These are phyloP conservation scores for Planoprotostelium fungivorum DNA, from an alignment of 78 protist genomes.

Conservation along the genomic window DNA sequence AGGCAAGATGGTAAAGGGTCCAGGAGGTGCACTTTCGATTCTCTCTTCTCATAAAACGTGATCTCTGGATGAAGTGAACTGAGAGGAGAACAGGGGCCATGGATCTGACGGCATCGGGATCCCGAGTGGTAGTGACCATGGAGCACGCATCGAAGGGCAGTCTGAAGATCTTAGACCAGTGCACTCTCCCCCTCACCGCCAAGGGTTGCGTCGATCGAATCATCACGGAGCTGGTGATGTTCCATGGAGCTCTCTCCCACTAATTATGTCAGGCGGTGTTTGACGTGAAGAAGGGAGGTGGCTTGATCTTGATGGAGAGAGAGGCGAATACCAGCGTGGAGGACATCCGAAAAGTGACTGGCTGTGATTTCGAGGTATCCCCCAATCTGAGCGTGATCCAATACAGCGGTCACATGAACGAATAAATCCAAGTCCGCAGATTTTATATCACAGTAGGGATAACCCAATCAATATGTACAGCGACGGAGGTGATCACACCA, in stretches of 20 bases:
- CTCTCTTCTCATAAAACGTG: not conserved
- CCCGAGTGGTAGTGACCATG: slow-evolving; percentile 92
- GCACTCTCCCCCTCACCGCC: slow-evolving; percentile 93
- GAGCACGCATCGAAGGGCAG: slow-evolving; percentile 92
- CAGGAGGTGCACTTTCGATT: slow-evolving; percentile 78
- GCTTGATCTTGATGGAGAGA: not conserved
- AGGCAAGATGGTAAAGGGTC: slow-evolving; percentile 95
- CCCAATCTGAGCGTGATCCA: not conserved
- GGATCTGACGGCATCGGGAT: slow-evolving; percentile 88
- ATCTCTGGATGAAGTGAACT: not conserved
- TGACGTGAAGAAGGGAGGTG: not conserved
- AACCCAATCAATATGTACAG: too few species aligned
- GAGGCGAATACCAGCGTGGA: not conserved
- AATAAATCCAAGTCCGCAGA: too few species aligned
- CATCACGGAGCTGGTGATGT: slow-evolving; percentile 84
- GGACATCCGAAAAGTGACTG: not conserved
- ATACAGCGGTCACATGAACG: not conserved
- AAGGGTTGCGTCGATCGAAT: slow-evolving; percentile 72
- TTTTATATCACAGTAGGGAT: too few species aligned
- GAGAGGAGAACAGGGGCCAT: slow-evolving; percentile 61
- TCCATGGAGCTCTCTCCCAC: slow-evolving; percentile 11
- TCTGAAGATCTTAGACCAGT: slow-evolving; percentile 78
- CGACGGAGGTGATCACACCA: too few species aligned
- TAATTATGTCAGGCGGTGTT: not conserved
- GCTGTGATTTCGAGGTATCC: not conserved